phyloP scores from a whole-genome alignment of 345 rosid species.

The Psidium guajava region DNA sequence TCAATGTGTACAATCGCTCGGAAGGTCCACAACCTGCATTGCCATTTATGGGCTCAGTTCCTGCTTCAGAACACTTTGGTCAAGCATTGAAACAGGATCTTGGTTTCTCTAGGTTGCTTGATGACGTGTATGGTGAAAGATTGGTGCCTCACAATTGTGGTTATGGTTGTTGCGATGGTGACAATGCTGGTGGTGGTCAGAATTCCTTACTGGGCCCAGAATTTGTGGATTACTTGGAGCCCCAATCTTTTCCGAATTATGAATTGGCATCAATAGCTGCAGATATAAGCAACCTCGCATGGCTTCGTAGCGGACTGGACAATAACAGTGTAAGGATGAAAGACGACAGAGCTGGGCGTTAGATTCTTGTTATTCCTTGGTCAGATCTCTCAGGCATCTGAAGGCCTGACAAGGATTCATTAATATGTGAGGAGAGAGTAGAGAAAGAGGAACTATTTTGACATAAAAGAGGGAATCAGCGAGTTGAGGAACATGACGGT shows the following conservation, averaged over 20 bases:
- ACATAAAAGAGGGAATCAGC: neutral
- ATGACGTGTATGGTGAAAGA: constrained; percentile 36
- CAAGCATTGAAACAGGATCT: constrained; percentile 38
- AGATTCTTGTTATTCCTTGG: neutral
- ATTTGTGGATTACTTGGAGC: constrained; percentile 54
- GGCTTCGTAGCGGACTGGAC: constrained; percentile 78
- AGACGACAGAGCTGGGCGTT: constrained; percentile 28
- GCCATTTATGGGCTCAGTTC: constrained; percentile 16
- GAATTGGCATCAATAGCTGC: constrained; percentile 77
- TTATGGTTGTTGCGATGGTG: constrained; percentile 46
- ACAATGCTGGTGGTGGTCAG: constrained; percentile 4
- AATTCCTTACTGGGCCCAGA: constrained; percentile 71
- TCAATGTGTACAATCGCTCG: constrained; percentile 22
- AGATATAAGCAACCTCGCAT: constrained; percentile 72
- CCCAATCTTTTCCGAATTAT: constrained; percentile 47
- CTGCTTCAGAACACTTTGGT: constrained; percentile 10
- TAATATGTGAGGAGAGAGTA: neutral
- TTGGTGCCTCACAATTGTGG: constrained; percentile 66
- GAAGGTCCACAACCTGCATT: constrained; percentile 29
- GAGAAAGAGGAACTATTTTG: neutral
- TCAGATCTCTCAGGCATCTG: neutral
- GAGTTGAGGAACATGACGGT: neutral
- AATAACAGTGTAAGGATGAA: constrained; percentile 30
- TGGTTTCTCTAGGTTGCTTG: constrained; percentile 44
- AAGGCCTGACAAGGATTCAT: neutral